These are phyloP conservation scores for Fragaria ananassa DNA, from an alignment of 306 rosid genomes.

Conservation along the genomic window DNA sequence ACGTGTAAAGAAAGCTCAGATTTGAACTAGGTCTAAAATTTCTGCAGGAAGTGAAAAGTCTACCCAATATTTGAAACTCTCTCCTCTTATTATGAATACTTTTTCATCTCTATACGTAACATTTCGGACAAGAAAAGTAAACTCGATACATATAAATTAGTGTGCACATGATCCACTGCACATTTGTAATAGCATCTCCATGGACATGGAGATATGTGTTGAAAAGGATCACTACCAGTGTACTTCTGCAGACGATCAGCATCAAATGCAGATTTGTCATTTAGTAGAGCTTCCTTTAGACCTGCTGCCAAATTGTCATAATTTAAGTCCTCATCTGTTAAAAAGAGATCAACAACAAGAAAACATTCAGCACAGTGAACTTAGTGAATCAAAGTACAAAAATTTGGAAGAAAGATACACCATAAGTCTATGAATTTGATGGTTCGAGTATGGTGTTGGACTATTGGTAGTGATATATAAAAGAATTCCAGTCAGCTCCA, in stretches of 20 bases:
- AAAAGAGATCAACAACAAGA: slow-evolving; percentile 11
- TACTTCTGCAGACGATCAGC: slow-evolving; percentile 84
- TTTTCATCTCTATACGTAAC: neutral
- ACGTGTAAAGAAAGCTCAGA: neutral
- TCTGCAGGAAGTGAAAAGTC: neutral
- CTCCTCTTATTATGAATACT: neutral
- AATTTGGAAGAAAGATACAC: neutral
- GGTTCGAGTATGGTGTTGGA: neutral
- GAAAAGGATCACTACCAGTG: slow-evolving; percentile 51
- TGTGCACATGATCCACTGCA: neutral
- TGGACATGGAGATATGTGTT: slow-evolving; percentile 21
- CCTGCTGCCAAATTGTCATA: slow-evolving; percentile 84
- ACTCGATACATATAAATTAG: neutral
- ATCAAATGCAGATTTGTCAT: slow-evolving; percentile 79
- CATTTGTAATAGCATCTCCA: neutral
- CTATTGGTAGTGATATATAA: no score
- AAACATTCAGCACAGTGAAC: neutral
- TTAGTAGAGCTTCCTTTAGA: slow-evolving; percentile 65
- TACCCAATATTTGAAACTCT: neutral
- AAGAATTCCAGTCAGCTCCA: neutral
- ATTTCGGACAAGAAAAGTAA: neutral
- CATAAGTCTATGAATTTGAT: neutral
- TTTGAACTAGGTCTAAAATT: neutral
- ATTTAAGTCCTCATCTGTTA: slow-evolving; percentile 70
- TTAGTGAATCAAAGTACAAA: neutral